Base-by-base conservation (phyloP, 768 basidiomycete genomes). In the Phylloporus sp. region DNA sequence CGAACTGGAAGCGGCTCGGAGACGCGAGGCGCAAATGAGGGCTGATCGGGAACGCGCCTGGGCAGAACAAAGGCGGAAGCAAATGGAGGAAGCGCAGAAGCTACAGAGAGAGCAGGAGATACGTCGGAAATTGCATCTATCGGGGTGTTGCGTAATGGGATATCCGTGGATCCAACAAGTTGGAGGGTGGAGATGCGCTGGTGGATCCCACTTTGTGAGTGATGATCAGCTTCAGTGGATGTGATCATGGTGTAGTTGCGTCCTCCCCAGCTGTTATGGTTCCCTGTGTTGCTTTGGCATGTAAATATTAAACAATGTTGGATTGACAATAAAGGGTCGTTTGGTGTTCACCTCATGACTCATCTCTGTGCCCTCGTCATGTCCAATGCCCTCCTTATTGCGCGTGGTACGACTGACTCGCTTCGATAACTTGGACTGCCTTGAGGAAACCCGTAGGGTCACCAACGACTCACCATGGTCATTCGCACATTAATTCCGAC, bases 111-210 rank as follows among this genome's bases (percentile, higher is more conserved):
- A 72, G 44, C 49, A 57, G 2, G 54, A 60, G 16, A 71, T 66
- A 5, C 83, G 78, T 63, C 53, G 47, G 28, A 76, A 68, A 47
- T 56, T 82, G 15, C 66, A 72, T 1, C 23, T 47, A 1, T 76
- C 83, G 70, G 84, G 84, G 0, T 62, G 76, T 2, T 85, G 84
- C 55, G 59, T 62, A 4, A 65, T 55, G 20, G 80, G 80, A 1
- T 82, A 56, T 50, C 58, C 18, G 9, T 82, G 80, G 81, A 71
- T 75, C 44, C 69, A 62, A 42, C 68, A 72, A 47, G 3, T 11
- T 0, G 55, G 45, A 5, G 79, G 78, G 3, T 81, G 77, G 64
- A 60, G 77, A 12, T 81, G 79, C 54, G 60, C 68, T 2, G 80
- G 73, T 2, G 79, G 80, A 1, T n/a, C 38, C 1, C 79, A 80